Conservation (phyloP, 139 green algal genomes). For the Chlamydomonas sp. region DNA sequence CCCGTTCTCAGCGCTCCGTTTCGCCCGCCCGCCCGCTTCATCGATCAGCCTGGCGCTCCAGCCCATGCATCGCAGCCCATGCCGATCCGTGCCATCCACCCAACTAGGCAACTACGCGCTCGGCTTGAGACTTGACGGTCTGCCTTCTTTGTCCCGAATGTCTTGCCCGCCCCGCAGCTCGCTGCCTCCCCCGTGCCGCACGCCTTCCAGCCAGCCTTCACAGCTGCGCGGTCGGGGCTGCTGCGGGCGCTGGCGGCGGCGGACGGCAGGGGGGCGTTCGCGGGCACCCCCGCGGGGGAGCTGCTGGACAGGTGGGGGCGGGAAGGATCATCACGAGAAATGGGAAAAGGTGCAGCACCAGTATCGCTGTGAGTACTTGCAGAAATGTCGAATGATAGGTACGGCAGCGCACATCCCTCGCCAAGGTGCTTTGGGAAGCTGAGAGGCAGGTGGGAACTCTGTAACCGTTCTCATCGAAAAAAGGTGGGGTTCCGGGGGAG, state of each 20-base stretch:
- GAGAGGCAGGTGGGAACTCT: no score
- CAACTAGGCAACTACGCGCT: neutral
- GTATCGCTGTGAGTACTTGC: no score
- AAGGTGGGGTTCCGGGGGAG: no score
- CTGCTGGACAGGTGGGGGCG: constrained; percentile 58
- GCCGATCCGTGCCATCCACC: no score
- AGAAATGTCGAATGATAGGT: neutral
- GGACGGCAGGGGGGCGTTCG: constrained; percentile 52
- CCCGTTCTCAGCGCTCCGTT: no score
- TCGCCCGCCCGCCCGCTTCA: no score
- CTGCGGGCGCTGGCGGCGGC: constrained; percentile 45
- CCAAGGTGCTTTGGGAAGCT: no score
- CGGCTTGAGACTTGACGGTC: neutral
- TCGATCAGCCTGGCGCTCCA: no score
- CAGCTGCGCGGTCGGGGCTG: constrained; percentile 15
- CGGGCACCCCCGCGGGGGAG: constrained; percentile 51
- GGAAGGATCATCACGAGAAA: neutral
- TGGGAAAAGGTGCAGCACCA: no score
- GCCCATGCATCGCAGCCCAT: no score
- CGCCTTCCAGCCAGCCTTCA: constrained; percentile 70
- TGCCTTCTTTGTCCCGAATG: neutral
- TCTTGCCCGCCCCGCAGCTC: constrained; percentile 45
- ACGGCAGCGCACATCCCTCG: no score
- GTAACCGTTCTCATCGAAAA: no score
- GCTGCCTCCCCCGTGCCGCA: constrained; percentile 81